phyloP scores from a whole-genome alignment of 345 rosid genomes.

The Sisymbrium irio region DNA sequence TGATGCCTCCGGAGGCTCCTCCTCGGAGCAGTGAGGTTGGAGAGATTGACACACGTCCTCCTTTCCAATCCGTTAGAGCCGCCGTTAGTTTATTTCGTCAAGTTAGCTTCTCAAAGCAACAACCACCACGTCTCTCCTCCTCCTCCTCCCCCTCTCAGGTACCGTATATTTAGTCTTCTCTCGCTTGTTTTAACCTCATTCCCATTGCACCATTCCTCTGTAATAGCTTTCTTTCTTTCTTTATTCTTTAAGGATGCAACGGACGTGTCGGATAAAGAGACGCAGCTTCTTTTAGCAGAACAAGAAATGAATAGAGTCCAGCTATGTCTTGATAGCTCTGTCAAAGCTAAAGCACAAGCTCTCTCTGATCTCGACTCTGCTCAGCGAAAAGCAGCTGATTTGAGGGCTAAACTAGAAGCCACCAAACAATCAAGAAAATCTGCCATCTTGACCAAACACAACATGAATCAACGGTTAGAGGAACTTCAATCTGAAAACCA shows the following conservation, averaged over 20 bases:
- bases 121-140: slow-evolving; percentile 29
- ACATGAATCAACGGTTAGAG: slow-evolving; percentile 40
- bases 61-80: slow-evolving; percentile 84
- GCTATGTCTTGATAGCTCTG: slow-evolving; percentile 42
- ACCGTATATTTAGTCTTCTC: not conserved
- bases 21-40: slow-evolving; percentile 62
- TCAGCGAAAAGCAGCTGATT: slow-evolving; percentile 39
- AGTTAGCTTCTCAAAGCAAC: slow-evolving; percentile 46
- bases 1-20: slow-evolving; percentile 28
- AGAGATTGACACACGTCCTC: slow-evolving; percentile 88
- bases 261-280: slow-evolving; percentile 54
- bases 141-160: slow-evolving; percentile 21
- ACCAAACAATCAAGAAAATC: slow-evolving; percentile 40
- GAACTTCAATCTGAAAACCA: slow-evolving; percentile 45
- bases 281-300: slow-evolving; percentile 50
- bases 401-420: slow-evolving; percentile 39
- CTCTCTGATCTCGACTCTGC: slow-evolving; percentile 52
- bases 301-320: slow-evolving; percentile 47
- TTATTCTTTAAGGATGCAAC: slow-evolving; percentile 16
- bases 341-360: slow-evolving; percentile 44
- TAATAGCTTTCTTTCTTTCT: not conserved
- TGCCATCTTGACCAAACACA: slow-evolving; percentile 43
- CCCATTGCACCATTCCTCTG: not conserved
- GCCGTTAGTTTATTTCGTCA: slow-evolving; percentile 87
- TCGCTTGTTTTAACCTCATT: not conserved